Base-by-base conservation (phyloP, 352 stramenopile species). In the Phytophthora multivora region DNA sequence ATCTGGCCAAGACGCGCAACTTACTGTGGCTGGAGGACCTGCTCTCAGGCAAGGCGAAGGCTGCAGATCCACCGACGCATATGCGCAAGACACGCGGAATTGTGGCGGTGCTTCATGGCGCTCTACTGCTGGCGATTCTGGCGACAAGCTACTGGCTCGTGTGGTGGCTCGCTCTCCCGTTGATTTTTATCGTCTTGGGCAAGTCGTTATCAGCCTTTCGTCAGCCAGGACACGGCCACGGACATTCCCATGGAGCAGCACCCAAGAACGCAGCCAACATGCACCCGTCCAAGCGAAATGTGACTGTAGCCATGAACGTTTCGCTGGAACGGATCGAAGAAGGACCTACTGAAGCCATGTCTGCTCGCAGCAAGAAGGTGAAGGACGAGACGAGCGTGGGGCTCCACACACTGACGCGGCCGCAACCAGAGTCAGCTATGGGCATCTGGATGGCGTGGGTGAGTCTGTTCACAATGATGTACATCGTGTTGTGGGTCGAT, bases 381-480 rank as follows among this genome's bases (percentile, higher is more conserved):
- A 75, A 63, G 23, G 49, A 69, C 19, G 42, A 66, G 54, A 51
- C 47, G 23, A 66, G 59, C 10, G 59, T 73, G 26, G 59, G 53
- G 28, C 40, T 73, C 3, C 50, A 58, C 31, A 57, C 56, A 16
- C 50, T 90, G 4, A 49, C 69, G 2, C 80, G 78, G 39, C 62
- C 79, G 11, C 81, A 90, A 30, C 77, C 81, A 0, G 84, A 93
- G 68, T 75, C 82, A 18, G 74, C 83, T 3, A 89, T 93, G 68
- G 84, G 80, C n/a, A 85, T 93, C 46, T 93, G 84, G 84, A 71
- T 89, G 55, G 79, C 70, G 9, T 93, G 82, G 82, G 71, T 93
- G 11, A 21, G 71, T 50, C 61, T 85, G n/a, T 93, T 93, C 57
- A 88, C 80, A 18, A 59, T 88, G 40, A 73, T 90, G 47, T 81